Base-by-base conservation (phyloP, 2,329 filamentous ascomycete genomes). In the Cryphonectria carpinicola region DNA sequence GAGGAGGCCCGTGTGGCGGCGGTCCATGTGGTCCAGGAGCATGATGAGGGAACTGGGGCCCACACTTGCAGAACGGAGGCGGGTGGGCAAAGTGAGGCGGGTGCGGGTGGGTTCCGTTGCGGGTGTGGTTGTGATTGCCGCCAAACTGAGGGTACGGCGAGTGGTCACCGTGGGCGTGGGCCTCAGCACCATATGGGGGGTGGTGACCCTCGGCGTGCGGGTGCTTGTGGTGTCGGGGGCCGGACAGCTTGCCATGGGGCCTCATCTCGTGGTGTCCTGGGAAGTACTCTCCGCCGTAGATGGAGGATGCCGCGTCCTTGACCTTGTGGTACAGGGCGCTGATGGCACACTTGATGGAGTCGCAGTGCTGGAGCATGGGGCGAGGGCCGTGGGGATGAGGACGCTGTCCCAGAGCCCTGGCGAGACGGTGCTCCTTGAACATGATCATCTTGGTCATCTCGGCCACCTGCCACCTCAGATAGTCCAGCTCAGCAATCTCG, bases 401-500 rank as follows among this genome's bases (percentile, higher is more conserved):
- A 17, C 46, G 37, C 72, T 77, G 73, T 43, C 80, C 77, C 69
- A 81, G 80, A 2, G 78, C 76, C 28, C 81, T 76, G 46, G 78
- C 75, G 66, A 84, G 78, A 67, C 80, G 78, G 5, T 77, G 76
- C 74, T 85, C 81, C 74, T 84, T 84, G 69, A 80, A 76, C 56
- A 75, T 76, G 72, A 87, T 84, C 19, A 82, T 78, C 65, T 80
- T 77, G 73, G 83, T 77, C 56, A 87, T 78, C 66, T 83, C 80
- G 41, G 77, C 74, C 22, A 83, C 76, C 73, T 84, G 82, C 65
- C 78, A 76, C 73, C 79, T 81, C 72, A 87, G 80, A 61, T 79
- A 78, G 60, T 83, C 79, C 58, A 87, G 77, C 62, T 86, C 83
- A 19, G 79, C 79, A n/a, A 86, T 74, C 69, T 86, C 80, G 14